phyloP scores from a whole-genome alignment of 441 rosid species.

The Capsella rubella region DNA sequence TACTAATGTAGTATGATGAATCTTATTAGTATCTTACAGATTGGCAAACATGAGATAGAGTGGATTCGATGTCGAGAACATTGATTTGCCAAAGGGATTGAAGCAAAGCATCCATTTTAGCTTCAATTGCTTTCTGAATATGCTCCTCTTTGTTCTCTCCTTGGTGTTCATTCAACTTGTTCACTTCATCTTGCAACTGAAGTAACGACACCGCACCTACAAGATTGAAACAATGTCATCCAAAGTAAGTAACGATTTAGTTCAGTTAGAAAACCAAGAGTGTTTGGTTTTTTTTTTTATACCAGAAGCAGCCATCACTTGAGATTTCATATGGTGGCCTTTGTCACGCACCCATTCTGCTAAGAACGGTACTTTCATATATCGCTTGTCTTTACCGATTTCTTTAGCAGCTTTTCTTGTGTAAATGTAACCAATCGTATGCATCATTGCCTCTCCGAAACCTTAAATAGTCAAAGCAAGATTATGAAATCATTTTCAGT shows the following conservation, averaged over 20 bases:
- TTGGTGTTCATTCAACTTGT: slow-evolving; percentile 65
- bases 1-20: slow-evolving; percentile 9
- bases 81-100: slow-evolving; percentile 95
- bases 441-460: slow-evolving; percentile 97
- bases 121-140: slow-evolving; percentile 73
- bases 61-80: slow-evolving; percentile 84
- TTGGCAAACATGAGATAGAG: slow-evolving; percentile 85
- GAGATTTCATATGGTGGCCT: slow-evolving; percentile 90
- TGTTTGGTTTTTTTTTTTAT: not conserved
- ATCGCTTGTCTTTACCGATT: slow-evolving; percentile 84
- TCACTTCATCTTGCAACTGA: slow-evolving; percentile 84
- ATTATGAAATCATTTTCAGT: not conserved
- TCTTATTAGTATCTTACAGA: slow-evolving; percentile 18
- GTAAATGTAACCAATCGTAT: slow-evolving; percentile 93
- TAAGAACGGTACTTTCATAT: slow-evolving; percentile 89
- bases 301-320: slow-evolving; percentile 98
- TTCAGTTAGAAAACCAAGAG: not conserved
- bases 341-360: slow-evolving; percentile 97
- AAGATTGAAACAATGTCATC: not conserved
- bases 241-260: not conserved
- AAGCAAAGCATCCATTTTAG: slow-evolving; percentile 80
- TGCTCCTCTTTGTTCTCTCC: slow-evolving; percentile 57
- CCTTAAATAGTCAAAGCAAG: slow-evolving; percentile 49
- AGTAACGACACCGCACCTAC: slow-evolving; percentile 89
- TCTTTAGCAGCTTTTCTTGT: slow-evolving; percentile 86